Evolutionary conservation across 345 rosid species (phyloP), one percentile per base, ranked within the genome.

Genomic region (Acer saccharum): DNA sequence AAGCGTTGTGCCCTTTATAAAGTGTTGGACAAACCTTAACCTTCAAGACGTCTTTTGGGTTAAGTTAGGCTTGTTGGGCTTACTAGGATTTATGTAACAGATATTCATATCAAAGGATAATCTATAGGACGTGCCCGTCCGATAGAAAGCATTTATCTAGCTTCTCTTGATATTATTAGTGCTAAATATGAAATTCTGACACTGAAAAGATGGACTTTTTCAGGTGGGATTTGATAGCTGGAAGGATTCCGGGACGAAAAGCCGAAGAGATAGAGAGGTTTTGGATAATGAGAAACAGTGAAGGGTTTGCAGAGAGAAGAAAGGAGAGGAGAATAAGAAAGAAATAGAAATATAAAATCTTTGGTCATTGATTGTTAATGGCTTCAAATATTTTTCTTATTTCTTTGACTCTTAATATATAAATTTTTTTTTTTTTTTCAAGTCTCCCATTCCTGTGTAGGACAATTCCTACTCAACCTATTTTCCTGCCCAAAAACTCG

Each of bases 161-260:
- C 18, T 50, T 13, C 55, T 1, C n/a, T 54, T 54, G 58, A 4
- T 16, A 11, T 54, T 54, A 54, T 0, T 16, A 17, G 58, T 63
- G 57, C 16, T 27, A 46, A 44, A 6, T 27, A 23, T 43, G 43
- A 44, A 62, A 44, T 10, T 10, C 77, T 63, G n/a, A 75, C 16
- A 1, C 5, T 46, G 6, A 44, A 32, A 20, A 75, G 32, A n/a
- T 55, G 55, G 7, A 41, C 7, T 62, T 67, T 29, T 75, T 20
- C 86, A 91, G 95, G 91, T 91, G 95, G 93, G 89, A 82, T 82
- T 81, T 89, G 81, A 91, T 91, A 72, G 93, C 95, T 0, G 93
- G 92, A 20, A 76, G 95, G 69, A 83, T 89, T 67, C 95, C 95
- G 3, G 95, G 93, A 39, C 79, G 93, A 74, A 81, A 88, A 67